These are phyloP conservation scores for Diplocarpon mali DNA, from an alignment of 2,329 filamentous ascomycete species.

Conservation along the genomic window DNA sequence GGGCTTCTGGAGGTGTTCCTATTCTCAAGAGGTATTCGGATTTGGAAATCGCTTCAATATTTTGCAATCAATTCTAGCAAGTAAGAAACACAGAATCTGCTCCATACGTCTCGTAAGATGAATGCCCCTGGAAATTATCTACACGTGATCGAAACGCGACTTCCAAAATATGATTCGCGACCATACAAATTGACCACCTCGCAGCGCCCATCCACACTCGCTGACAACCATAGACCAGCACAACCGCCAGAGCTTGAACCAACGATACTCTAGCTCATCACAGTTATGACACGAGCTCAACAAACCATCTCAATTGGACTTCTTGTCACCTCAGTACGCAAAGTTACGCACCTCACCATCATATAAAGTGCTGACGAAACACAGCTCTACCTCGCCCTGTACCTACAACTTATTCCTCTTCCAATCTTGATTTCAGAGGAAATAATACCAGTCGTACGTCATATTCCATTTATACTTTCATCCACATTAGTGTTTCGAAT, in stretches of 20 bases:
- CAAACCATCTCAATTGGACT: slow-evolving; percentile 85
- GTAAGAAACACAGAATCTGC: not conserved
- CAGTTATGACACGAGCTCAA: slow-evolving; percentile 82
- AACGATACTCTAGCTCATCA: slow-evolving; percentile 2
- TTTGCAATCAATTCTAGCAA: not conserved
- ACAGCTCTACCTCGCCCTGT: slow-evolving; percentile 82
- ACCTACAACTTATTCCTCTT: slow-evolving; percentile 72
- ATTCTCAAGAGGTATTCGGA: no score
- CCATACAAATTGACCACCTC: not conserved
- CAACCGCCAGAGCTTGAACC: not conserved
- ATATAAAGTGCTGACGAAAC: slow-evolving; percentile 8
- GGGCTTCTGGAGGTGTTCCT: no score
- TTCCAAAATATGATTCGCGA: not conserved
- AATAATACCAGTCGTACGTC: slow-evolving; percentile 77
- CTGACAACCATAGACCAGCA: slow-evolving; percentile 12
- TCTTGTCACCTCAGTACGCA: slow-evolving; percentile 70
- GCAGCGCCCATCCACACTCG: slow-evolving; percentile 20
- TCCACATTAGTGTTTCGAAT: not conserved
- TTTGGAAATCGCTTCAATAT: no score
- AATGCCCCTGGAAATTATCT: not conserved
- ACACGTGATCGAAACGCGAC: slow-evolving; percentile 12
- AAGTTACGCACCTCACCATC: slow-evolving; percentile 7
- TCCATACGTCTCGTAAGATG: not conserved
- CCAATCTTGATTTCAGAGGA: slow-evolving; percentile 69
- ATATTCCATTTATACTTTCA: not conserved